Evolutionary conservation across 140 eudicot genomes (phyloP), one percentile per base, ranked within the genome.

Genomic region (Flaveria floridana): DNA sequence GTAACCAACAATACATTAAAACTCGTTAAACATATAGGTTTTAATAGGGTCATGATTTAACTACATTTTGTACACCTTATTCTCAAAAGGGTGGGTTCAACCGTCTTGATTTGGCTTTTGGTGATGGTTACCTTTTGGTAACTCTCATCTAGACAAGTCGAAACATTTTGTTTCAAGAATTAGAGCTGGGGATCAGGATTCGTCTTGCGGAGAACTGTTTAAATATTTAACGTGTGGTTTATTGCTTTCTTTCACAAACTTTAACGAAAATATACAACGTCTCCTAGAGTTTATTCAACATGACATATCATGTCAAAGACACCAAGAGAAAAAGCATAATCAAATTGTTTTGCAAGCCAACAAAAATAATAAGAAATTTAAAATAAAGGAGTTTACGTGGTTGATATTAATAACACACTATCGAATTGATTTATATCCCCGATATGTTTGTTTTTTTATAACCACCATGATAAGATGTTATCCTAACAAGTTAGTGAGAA

Each of bases 401-500:
- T 55, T 55, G 25, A 18, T 16, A 18, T 5, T 55, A 1, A 7
- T 19, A 18, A 7, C 7, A 58, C 65, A 58, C 65, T 58, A 58
- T 58, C 0, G 15, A 58, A 58, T 58, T 34, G 65, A 57, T 21
- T 10, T 2, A 21, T 23, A 21, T 20, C 37, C 65, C 64, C 64
- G 21, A 57, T 20, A 21, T 57, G 37, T 57, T 57, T 10, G 41
- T 20, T 23, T 20, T 57, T 37, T 34, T 34, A 39, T 68, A 6
- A 68, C 21, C 50, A 68, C 50, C 14, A 26, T 37, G 64, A 34
- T 71, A 51, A 30, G 44, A 51, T 71, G 64, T 71, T 52, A 41
- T 55, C 20, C 53, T 18, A 71, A 71, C 51, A 71, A 55, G 37
- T 71, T 28, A 71, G 47, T 52, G 28, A 53, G 65, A 71, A 53